Base-by-base conservation (phyloP, 2,329 filamentous ascomycete species). In the Colletotrichum orbiculare region DNA sequence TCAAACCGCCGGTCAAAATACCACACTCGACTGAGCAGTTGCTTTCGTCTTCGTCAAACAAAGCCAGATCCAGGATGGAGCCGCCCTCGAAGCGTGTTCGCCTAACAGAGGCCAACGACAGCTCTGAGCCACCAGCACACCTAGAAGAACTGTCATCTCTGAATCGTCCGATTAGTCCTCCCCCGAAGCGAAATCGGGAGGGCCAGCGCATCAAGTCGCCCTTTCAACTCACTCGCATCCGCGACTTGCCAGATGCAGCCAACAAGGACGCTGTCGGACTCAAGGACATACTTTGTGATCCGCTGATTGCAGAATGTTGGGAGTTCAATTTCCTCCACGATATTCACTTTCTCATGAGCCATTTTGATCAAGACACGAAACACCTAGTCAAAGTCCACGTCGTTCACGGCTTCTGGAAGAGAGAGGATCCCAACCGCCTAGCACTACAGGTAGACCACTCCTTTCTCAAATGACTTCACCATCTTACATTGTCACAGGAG, bases 241-340 rank as follows among this genome's bases (percentile, higher is more conserved):
- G 80, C 35, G 90, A 91, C 70, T 79, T 94, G 0, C 81, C 87
- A 2, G 75, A 80, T 2, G 74, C 78, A 1, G 77, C 78, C 66
- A 96, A 96, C 77, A 77, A 81, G 33, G 91, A 91, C 73, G 82
- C 91, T 0, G 76, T 95, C 39, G 83, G 82, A 1, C 79, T 96
- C 9, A 78, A 79, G 5, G 90, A 93, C 63, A 82, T 96, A 6
- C 82, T 96, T 1, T 87, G 91, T 0, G 88, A 94, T 73, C 91
- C 91, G 0, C 81, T 93, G 67, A 92, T 96, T 59, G 84, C 85
- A 43, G 87, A 91, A 72, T 87, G 86, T 68, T 92, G 89, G 89
- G 83, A 89, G 59, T 92, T 92, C 75, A 91, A 92, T 71, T 91
- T 81, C 59, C 72, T 91, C 2, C 86, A 91, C 67, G 85, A 91